Percentiles rank a stretch among this genome's conserved stretches.
phyloP scores from a whole-genome alignment of 2,329 filamentous ascomycete species.

The Diplodia seriata region DNA sequence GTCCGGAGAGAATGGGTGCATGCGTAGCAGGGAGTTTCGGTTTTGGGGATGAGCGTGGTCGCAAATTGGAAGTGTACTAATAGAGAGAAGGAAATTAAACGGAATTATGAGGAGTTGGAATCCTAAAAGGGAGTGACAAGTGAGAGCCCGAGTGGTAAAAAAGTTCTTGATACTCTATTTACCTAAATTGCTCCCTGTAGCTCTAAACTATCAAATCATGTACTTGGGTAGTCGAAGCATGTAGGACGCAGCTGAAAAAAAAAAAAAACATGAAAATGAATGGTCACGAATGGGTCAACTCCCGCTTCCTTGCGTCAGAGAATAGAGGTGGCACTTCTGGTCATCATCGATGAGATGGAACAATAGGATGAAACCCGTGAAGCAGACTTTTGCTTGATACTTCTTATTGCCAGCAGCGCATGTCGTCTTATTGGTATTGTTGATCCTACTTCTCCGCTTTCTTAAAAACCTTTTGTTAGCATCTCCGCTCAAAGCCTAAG shows the following conservation, averaged over 20 bases:
- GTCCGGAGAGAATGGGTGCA: not conserved
- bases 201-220: too few species aligned
- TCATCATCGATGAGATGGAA: not conserved
- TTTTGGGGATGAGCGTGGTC: not conserved
- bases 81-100: not conserved
- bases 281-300: too few species aligned
- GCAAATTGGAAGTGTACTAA: not conserved
- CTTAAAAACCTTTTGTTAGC: not conserved
- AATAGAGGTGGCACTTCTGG: too few species aligned
- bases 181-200: too few species aligned
- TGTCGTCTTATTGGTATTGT: not conserved
- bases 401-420: not conserved
- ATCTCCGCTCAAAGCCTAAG: not conserved
- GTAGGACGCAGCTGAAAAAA: too few species aligned
- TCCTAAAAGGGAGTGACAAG: too few species aligned
- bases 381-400: not conserved
- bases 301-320: too few species aligned
- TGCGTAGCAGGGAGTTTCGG: not conserved
- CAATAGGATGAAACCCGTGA: not conserved
- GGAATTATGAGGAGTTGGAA: not conserved
- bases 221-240: too few species aligned
- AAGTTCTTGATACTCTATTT: too few species aligned
- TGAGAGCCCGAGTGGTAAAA: too few species aligned
- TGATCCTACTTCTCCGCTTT: not conserved
- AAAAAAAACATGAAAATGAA: too few species aligned